Percentiles rank a stretch among this genome's conserved stretches.
phyloP scores from a whole-genome alignment of 2,329 filamentous ascomycete species.

The Phialophora verrucosa region DNA sequence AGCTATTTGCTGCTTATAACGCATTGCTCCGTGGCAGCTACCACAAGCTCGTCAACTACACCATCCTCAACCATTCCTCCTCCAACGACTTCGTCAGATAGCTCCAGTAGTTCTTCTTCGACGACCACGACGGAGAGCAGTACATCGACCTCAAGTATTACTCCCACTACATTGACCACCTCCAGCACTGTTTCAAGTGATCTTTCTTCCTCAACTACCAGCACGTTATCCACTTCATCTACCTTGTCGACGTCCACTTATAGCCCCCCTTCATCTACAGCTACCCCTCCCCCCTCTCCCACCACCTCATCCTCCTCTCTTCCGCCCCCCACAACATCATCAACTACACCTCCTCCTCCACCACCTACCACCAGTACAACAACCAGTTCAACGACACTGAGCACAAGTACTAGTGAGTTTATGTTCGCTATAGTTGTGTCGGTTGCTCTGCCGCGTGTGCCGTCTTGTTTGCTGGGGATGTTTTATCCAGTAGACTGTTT shows the following conservation, averaged over 20 bases:
- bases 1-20: slow-evolving; percentile 24
- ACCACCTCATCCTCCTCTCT: slow-evolving; percentile 15
- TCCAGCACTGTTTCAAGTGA: slow-evolving; percentile 12
- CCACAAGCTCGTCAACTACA: slow-evolving; percentile 27
- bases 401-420: slow-evolving; percentile 31
- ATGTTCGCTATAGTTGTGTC: slow-evolving; percentile 4
- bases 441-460: slow-evolving; percentile 7
- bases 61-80: slow-evolving; percentile 1
- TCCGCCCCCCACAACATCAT: slow-evolving; percentile 20
- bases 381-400: slow-evolving; percentile 23
- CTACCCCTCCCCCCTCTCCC: slow-evolving; percentile 26
- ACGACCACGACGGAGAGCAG: slow-evolving; percentile 12
- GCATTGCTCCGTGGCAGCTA: slow-evolving; percentile 26
- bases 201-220: slow-evolving; percentile 2
- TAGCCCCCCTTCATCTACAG: slow-evolving; percentile 28
- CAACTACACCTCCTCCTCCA: slow-evolving; percentile 1
- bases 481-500: not conserved
- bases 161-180: slow-evolving; percentile 13
- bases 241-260: slow-evolving; percentile 23
- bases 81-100: slow-evolving; percentile 19
- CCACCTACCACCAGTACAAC: slow-evolving; percentile 19
- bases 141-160: slow-evolving; percentile 12
- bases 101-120: slow-evolving; percentile 14
- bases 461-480: not conserved
- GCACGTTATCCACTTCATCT: slow-evolving; percentile 20